A percentile compares a stretch with the other conserved stretches of the same genome.
Evolutionary conservation across 768 basidiomycete genomes (phyloP).

Genomic region (Mycena floridula): DNA sequence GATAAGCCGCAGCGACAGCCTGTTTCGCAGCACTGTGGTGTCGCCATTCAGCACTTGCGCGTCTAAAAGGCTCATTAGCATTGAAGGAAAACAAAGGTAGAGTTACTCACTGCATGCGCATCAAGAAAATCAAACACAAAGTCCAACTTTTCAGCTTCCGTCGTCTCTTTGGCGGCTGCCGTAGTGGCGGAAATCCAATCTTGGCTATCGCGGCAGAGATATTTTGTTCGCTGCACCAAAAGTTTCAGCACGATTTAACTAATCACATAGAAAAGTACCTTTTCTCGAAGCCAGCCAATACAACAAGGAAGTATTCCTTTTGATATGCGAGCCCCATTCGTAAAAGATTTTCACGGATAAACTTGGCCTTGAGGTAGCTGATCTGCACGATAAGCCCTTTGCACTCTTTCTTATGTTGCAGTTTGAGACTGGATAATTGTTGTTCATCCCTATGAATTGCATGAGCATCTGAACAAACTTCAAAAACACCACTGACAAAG

Average conservation of each 20-base stretch:
- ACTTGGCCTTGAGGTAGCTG: slow-evolving; percentile 87
- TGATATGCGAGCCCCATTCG: slow-evolving; percentile 76
- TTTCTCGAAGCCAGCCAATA: slow-evolving; percentile 66
- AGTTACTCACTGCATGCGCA: slow-evolving; percentile 47
- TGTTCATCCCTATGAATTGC: slow-evolving; percentile 41
- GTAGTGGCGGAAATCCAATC: slow-evolving; percentile 59
- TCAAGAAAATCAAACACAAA: slow-evolving; percentile 56
- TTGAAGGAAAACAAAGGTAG: neutral
- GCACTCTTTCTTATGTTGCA: slow-evolving; percentile 79
- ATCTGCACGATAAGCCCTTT: slow-evolving; percentile 90
- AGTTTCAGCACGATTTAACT: slow-evolving; percentile 6
- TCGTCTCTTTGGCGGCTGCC: slow-evolving; percentile 31
- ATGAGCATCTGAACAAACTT: neutral
- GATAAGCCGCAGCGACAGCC: slow-evolving; percentile 57
- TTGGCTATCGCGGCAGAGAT: slow-evolving; percentile 72
- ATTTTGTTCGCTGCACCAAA: slow-evolving; percentile 53
- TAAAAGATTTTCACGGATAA: slow-evolving; percentile 77
- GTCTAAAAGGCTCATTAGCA: slow-evolving; percentile 30
- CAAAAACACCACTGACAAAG: slow-evolving; percentile 37
- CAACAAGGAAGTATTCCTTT: slow-evolving; percentile 77
- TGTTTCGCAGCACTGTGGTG: slow-evolving; percentile 54
- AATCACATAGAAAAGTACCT: slow-evolving; percentile 35
- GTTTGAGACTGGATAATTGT: slow-evolving; percentile 48
- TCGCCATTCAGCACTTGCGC: slow-evolving; percentile 57
- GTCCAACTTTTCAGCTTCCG: slow-evolving; percentile 53